Evolutionary conservation across 2,329 filamentous ascomycete genomes (phyloP), one percentile per base, ranked within the genome.

Genomic region (Colletotrichum sansevieriae): DNA sequence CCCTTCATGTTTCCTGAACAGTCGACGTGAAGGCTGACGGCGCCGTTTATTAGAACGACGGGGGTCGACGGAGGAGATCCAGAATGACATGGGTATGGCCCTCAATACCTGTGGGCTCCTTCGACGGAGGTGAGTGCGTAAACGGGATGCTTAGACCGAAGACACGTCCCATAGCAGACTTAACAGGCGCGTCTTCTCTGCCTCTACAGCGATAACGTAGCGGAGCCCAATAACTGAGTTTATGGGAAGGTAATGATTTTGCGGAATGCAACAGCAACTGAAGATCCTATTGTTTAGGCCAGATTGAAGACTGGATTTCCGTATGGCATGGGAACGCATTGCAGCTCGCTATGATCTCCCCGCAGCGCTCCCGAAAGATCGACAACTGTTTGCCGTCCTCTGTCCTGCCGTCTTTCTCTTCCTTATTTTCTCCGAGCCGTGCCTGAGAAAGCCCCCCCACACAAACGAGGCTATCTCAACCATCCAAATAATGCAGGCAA

Each of bases 171-270:
- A 61, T 66, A 56, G 18, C 62, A 51, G 15, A 29, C 55, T 33
- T 44, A 56, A 43, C 12, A 61, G n/a, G 25, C 37, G 41, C n/a
- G 49, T 60, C 66, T 56, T 41, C 41, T 60, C 22, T 39, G 22
- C 55, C 41, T 15, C 46, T 13, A 33, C 12, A 11, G 22, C 44
- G 22, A 29, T 44, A 41, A 44, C 35, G 49, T 25, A 59, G 62
- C 62, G 62, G 66, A 66, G 66, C 49, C 44, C 49, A 56, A 56
- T 43, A 52, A 66, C 33, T 33, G 37, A 44, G 66, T 52, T 65
- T 37, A 66, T 69, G 55, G 56, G n/a, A 61, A 43, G 15, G 35
- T 22, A 49, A 56, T 54, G 49, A 35, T 29, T 10, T 15, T 44
- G 25, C 15, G n/a, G 49, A 44, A 66, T 46, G 29, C 56, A 65